Evolutionary conservation across 331 rosid species (phyloP), one percentile per base, ranked within the genome.

Genomic region (Saraca asoca): DNA sequence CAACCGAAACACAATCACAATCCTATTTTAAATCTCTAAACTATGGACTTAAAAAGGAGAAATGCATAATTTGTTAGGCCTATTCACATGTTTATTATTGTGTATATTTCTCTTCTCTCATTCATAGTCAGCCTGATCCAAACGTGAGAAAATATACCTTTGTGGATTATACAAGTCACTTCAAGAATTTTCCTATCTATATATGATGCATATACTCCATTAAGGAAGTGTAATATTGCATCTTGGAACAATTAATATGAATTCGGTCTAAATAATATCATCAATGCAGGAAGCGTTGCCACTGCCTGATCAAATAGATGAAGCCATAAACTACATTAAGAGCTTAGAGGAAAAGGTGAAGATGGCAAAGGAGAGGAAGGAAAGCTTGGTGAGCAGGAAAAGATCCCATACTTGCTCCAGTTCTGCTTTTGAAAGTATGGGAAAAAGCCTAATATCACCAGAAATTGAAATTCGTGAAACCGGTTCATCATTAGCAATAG

Each of bases 281-380:
- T 75, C 31, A 44, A 41, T 66, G 58, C 76, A 88, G 90, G 86
- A 75, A 60, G 15, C 68, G 29, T 6, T 65, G 2, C 35, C 85
- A 0, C 35, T 91, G 39, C 85, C 86, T 0, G 92, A 86, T 29
- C 95, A 88, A 73, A 55, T 88, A 42, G 96, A 87, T 4, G 86
- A 86, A 31, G 95, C 96, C 5, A 82, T 82, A 55, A 69, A 70
- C 18, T 54, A 85, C 82, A 85, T 90, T 8, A 77, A 82, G 73
- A 70, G 39, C 29, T 16, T 80, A 10, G 85, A 90, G 81, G 6
- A 67, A 17, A 87, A 61, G 72, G 29, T 85, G 69, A 76, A 80
- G 74, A 73, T 53, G 31, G 65, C 4, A 0, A 34, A 62, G 75
- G 88, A 76, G 63, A 77, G 62, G 80, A 90, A 77, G 59, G 82